Percentiles rank a stretch among this genome's conserved stretches.
These are phyloP conservation scores for Dioscorea alata DNA, from an alignment of 106 monocot genomes.

Conservation along the genomic window DNA sequence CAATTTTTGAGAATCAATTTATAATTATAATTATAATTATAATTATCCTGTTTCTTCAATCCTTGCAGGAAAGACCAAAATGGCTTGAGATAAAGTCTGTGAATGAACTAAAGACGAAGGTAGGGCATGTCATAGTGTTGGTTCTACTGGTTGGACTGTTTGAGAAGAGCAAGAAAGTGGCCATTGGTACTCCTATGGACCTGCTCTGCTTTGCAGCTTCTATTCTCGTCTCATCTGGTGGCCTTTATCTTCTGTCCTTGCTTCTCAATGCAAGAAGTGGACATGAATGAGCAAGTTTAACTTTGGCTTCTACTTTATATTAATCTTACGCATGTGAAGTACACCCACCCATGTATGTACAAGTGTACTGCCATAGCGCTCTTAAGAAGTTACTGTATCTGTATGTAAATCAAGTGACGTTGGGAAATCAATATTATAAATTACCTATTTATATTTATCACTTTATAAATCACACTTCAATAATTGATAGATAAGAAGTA, in stretches of 20 bases:
- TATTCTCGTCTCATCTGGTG: conserved; percentile 63
- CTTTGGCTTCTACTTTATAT: background rate
- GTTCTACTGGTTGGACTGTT: conserved; percentile 80
- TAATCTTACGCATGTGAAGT: background rate
- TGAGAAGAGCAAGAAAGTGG: conserved; percentile 85
- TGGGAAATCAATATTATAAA: background rate
- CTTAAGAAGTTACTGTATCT: no score
- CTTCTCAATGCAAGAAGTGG: conserved; percentile 30
- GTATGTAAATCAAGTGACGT: no score
- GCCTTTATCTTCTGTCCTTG: conserved; percentile 83
- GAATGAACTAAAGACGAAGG: conserved; percentile 87
- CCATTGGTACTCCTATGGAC: conserved; percentile 38
- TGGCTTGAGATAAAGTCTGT: conserved; percentile 88
- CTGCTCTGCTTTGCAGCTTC: conserved; percentile 83
- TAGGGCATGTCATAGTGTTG: conserved; percentile 94
- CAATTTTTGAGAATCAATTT: background rate
- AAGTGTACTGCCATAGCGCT: background rate
- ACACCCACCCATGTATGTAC: background rate
- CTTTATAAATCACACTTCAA: no score
- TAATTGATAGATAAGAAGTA: no score
- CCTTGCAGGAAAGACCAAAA: conserved; percentile 71
- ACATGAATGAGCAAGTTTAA: conserved; percentile 1
- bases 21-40: no score
- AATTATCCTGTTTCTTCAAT: background rate
- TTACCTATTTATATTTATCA: background rate